These are phyloP conservation scores for Blastocystis sp. DNA, from an alignment of 352 stramenopile species.

Conservation along the genomic window DNA sequence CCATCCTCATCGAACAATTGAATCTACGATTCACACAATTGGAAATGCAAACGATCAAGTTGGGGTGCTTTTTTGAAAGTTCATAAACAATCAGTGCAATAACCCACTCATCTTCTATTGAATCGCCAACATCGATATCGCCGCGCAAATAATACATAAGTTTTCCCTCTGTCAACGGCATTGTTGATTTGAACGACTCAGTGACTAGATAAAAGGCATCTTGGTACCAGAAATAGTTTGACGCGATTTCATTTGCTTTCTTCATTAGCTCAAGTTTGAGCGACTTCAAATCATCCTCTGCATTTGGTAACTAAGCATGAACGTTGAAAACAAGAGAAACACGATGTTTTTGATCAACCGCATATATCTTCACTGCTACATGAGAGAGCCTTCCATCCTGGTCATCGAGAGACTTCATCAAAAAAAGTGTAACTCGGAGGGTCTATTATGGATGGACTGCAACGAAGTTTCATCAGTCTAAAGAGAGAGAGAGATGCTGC, in stretches of 20 bases:
- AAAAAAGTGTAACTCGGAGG: neutral
- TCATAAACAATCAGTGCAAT: neutral
- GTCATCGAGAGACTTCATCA: neutral
- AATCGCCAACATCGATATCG: constrained; percentile 23
- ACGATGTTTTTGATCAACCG: neutral
- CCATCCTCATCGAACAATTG: constrained; percentile 2
- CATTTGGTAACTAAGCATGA: neutral
- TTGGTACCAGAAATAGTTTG: neutral
- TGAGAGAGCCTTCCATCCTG: neutral
- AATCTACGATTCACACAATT: neutral
- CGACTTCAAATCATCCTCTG: neutral
- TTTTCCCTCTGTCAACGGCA: neutral
- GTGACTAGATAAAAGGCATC: constrained; percentile 6
- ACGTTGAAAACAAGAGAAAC: neutral
- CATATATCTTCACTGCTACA: neutral
- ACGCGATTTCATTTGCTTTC: neutral
- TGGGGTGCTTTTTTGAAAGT: neutral
- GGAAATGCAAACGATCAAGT: neutral
- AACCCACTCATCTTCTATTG: constrained; percentile 19
- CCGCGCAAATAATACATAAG: neutral
- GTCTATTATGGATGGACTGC: neutral
- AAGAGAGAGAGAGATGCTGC: neutral
- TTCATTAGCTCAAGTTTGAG: constrained; percentile 13
- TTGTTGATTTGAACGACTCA: neutral
- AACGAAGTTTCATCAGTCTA: neutral